Percentiles rank a stretch among this genome's conserved stretches.
Conservation (phyloP, 116 monocot species). For the Thalassia testudinum region DNA sequence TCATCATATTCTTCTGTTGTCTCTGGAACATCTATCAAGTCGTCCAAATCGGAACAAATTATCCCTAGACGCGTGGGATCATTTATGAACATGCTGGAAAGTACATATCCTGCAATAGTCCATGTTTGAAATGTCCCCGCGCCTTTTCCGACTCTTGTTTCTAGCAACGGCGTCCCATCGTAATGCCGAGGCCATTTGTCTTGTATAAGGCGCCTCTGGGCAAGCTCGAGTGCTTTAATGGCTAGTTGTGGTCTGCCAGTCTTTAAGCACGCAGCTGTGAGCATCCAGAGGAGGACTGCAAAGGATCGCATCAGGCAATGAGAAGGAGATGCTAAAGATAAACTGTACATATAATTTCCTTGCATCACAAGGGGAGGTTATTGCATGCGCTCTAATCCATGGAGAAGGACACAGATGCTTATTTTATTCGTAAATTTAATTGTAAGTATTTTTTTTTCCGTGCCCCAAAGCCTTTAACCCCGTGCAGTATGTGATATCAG, state of each 20-base stretch:
- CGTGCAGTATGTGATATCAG: too few relatives aligned
- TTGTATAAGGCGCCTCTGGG: slow-evolving; percentile 10
- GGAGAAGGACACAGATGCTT: too few relatives aligned
- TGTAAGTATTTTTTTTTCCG: too few relatives aligned
- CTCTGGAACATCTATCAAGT: too few relatives aligned
- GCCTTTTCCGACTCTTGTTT: slow-evolving; percentile 2
- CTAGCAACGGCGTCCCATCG: slow-evolving; percentile 3
- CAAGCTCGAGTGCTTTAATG: slow-evolving; percentile 12
- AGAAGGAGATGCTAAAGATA: not conserved
- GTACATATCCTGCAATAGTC: slow-evolving; percentile 19
- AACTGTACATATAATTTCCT: not conserved
- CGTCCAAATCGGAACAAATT: slow-evolving; percentile 6
- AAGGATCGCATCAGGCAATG: not conserved
- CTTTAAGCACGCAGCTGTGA: slow-evolving; percentile 20
- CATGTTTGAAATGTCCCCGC: slow-evolving; percentile 20
- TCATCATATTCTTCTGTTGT: too few relatives aligned
- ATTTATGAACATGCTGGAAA: slow-evolving; percentile 16
- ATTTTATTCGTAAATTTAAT: too few relatives aligned
- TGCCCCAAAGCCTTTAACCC: too few relatives aligned
- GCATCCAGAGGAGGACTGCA: slow-evolving; percentile 17
- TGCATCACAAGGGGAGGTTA: too few relatives aligned
- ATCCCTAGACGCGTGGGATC: slow-evolving; percentile 18
- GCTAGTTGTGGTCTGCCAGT: slow-evolving; percentile 17
- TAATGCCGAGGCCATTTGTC: slow-evolving; percentile 13
- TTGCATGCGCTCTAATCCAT: too few relatives aligned